Base-by-base conservation (phyloP, 345 rosid species). In the Conringia planisiliqua region DNA sequence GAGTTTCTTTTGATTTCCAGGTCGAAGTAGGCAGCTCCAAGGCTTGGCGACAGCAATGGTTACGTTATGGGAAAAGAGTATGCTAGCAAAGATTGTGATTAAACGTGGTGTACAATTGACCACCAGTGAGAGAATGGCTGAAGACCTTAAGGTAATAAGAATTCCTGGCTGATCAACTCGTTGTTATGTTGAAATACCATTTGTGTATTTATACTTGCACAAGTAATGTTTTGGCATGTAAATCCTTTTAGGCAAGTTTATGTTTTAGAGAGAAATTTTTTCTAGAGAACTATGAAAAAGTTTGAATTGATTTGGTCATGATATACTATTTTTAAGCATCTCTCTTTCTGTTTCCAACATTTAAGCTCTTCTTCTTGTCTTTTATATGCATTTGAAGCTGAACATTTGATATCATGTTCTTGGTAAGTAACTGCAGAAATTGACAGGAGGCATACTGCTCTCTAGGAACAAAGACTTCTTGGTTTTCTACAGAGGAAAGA, bases 71-170 rank as follows among this genome's bases (percentile, higher is more conserved):
- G 95, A 88, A 70, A 87, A 85, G 54, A 88, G 96, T 82, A 84
- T 87, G 76, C 85, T 94, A 78, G 96, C 92, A n/a, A 94, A 91
- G 82, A 64, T 94, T 73, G 93, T 89, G 7, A 88, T 94, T 20
- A 94, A 94, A 79, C 92, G 95, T 62, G 97, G 97, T 17, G 92
- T 94, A 14, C 92, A 90, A 70, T 82, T 87, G 65, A 85, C 91
- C 35, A 91, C 97, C 33, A 94, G 97, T 84, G 98, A 94, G 81
- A 91, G 96, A 82, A 94, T 94, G 97, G 93, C 96, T 57, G 96
- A 94, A 83, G 97, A 90, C 27, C 78, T 94, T 78, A 94, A 90
- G 97, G 98, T 94, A 78, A 77, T 26, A 63, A 62, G 10, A 38
- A 44, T n/a, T 35, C 68, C 13, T 18, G 0, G 48, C 47, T 32